These are phyloP conservation scores for Leccinum angustisporum DNA, from an alignment of 1,284 basidiomycete genomes.

Conservation along the genomic window DNA sequence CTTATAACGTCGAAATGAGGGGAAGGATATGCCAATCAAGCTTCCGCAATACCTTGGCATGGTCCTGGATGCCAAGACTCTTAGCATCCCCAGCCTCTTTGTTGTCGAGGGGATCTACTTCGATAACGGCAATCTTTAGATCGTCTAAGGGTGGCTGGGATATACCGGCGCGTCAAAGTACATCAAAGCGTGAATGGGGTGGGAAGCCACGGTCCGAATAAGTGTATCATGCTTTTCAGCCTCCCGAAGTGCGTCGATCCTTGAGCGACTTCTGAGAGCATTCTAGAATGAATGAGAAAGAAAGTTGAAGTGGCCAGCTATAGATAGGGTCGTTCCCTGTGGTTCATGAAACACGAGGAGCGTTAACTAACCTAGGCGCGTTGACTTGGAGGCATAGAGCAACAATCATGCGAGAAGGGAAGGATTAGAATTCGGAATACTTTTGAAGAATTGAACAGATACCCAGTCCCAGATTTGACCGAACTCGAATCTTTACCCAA, in stretches of 20 bases:
- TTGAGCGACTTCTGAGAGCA: background rate
- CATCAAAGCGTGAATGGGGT: background rate
- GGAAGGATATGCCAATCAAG: background rate
- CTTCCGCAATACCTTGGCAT: background rate
- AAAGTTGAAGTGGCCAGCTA: background rate
- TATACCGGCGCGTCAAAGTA: background rate
- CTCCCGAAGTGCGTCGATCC: background rate
- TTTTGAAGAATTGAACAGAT: background rate
- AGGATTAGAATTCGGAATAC: background rate
- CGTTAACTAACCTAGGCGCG: too few species aligned
- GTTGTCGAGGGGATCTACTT: background rate
- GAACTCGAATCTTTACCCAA: background rate
- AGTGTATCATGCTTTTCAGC: background rate
- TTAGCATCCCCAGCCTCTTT: background rate
- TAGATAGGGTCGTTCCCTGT: background rate
- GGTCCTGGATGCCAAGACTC: background rate
- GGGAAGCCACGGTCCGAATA: background rate
- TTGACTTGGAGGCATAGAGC: background rate
- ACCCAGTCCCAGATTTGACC: background rate
- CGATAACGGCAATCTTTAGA: background rate
- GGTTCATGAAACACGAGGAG: background rate
- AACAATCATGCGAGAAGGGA: background rate
- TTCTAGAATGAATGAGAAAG: too few species aligned
- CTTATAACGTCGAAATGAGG: background rate
- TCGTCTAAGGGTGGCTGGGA: background rate